Evolutionary conservation across 2,329 filamentous ascomycete species (phyloP), one percentile per base, ranked within the genome.

Genomic region (Rhynchosporium secalis): DNA sequence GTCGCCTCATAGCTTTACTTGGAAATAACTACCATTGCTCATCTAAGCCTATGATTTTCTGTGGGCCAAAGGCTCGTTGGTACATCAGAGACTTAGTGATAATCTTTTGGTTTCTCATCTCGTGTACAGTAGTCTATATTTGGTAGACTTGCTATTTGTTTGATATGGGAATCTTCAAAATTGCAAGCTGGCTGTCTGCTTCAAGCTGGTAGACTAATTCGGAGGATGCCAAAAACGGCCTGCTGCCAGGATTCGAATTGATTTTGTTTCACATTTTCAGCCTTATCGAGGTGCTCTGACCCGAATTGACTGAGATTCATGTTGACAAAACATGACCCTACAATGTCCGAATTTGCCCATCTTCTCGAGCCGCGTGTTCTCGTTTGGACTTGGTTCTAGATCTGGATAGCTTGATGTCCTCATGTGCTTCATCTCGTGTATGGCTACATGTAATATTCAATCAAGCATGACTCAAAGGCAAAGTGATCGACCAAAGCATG

Each of bases 401-500:
- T 48, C 20, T 26, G 26, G 10, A 61, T 3, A 13, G 29, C 49
- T 43, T 33, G 31, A 28, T 46, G 20, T 20, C 13, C 47, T 46
- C 51, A 41, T 12, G 54, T 29, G 20, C 33, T 36, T 36, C 33
- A 36, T 20, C 20, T 20, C 20, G 33, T 5, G 33, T 36, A 36
- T 10, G 9, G 33, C 6, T 5, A 6, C 15, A 57, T 36, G 31
- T 28, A 43, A 29, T 48, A 33, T 29, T 28, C 20, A 38, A n/a
- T 31, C 28, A 28, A 33, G 13, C 41, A 46, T 46, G 31, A 38
- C 26, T 33, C 20, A 41, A 54, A 54, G 29, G 33, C 33, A 54
- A 54, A 47, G 8, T 12, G 58, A 60, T 63, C 57, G 38, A 20
- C 62, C 47, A 63, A 40, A 13, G 58, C 58, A 58, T 40, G 45